Percentiles rank a stretch among this genome's conserved stretches.
Conservation (phyloP, 352 stramenopile species). For the Phytopythium ostracodes region DNA sequence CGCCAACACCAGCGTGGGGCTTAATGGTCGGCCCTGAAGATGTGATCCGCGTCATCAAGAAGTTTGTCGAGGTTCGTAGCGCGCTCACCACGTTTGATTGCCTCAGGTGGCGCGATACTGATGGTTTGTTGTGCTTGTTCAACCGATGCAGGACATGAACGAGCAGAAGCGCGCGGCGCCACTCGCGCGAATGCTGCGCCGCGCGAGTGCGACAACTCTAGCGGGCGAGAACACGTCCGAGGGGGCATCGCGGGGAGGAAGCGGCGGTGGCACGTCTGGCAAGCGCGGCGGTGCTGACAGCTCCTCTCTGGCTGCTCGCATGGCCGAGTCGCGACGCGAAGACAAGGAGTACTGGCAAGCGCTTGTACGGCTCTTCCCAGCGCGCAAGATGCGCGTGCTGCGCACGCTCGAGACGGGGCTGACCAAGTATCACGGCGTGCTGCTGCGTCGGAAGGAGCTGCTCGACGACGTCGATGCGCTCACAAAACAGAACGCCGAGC, state of each 20-base stretch:
- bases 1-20: conserved; percentile 25
- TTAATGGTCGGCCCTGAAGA: conserved; percentile 80
- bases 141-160: conserved; percentile 41
- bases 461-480: conserved; percentile 81
- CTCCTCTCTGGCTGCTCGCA: conserved; percentile 22
- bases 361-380: conserved; percentile 69
- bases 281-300: conserved; percentile 18
- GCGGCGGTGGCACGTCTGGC: conserved; percentile 15
- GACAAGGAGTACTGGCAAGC: conserved; percentile 82
- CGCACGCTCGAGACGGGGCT: conserved; percentile 79
- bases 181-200: conserved; percentile 40
- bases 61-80: conserved; percentile 74
- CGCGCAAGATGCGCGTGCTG: conserved; percentile 74
- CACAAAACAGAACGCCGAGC: conserved; percentile 82
- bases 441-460: conserved; percentile 72
- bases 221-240: conserved; percentile 4
- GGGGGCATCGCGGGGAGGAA: conserved; percentile 5
- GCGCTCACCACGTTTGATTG: too few relatives aligned
- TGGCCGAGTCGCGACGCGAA: conserved; percentile 33
- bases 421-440: conserved; percentile 75
- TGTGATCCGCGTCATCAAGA: conserved; percentile 83
- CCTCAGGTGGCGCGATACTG: neutral
- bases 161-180: conserved; percentile 63
- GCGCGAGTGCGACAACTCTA: conserved; percentile 10
- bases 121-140: conserved; percentile 6